Evolutionary conservation across 805 yeast genomes (phyloP).

Genomic region (Candida maris): DNA sequence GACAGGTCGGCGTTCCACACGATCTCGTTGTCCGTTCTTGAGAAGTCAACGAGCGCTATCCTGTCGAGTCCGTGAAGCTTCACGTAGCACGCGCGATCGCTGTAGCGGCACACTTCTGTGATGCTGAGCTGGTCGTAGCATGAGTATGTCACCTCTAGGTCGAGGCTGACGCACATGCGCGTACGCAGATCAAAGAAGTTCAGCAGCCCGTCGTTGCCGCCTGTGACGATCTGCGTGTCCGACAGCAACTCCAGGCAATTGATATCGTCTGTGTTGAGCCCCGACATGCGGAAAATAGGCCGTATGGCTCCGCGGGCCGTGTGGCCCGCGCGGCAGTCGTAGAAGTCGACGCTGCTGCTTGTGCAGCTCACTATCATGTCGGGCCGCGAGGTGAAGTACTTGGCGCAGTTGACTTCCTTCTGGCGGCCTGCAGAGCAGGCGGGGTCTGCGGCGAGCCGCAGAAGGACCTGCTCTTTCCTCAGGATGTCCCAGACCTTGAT

Average conservation of each 20-base stretch:
- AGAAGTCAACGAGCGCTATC: conserved; percentile 10
- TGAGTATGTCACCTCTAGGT: conserved; percentile 14
- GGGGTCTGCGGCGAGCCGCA: neutral
- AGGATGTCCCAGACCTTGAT: conserved; percentile 15
- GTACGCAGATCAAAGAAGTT: conserved; percentile 16
- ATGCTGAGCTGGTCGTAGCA: conserved; percentile 9
- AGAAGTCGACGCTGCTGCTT: conserved; percentile 11
- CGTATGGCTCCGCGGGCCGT: neutral
- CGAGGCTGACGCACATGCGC: conserved; percentile 8
- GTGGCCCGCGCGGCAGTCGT: conserved; percentile 11
- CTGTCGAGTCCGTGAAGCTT: conserved; percentile 13
- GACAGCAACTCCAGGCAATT: conserved; percentile 6
- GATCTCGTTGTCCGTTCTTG: conserved; percentile 10
- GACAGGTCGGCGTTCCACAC: conserved; percentile 3
- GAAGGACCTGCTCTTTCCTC: conserved; percentile 1
- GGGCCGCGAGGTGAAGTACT: neutral
- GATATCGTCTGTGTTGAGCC: conserved; percentile 17
- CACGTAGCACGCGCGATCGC: conserved; percentile 2
- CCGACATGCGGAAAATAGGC: conserved; percentile 7
- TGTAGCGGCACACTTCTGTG: conserved; percentile 8
- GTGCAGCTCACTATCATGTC: conserved; percentile 11
- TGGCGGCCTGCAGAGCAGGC: neutral
- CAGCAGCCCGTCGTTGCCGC: conserved; percentile 19
- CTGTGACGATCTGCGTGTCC: conserved; percentile 10
- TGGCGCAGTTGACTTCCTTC: neutral